Evolutionary conservation across 805 yeast genomes (phyloP), one percentile per base, ranked within the genome.

Genomic region (Ogataea pilisensis): DNA sequence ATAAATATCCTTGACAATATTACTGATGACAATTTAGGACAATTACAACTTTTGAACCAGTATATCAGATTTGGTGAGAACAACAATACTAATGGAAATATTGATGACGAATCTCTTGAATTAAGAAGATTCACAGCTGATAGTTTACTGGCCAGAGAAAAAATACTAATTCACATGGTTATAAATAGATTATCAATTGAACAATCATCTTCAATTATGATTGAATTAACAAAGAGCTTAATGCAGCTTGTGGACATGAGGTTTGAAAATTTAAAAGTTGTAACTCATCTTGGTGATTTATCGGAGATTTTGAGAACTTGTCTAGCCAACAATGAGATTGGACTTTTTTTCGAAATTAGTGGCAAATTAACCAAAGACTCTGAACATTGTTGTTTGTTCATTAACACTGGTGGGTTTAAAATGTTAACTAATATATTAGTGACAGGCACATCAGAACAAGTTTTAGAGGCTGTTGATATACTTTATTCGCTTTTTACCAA

Each of bases 31-130:
- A 21, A 25, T 16, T 31, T 43, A 12, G 49, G 45, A 12, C 48
- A 45, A 12, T 32, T 48, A 14, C 48, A 43, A 16, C 36, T 48
- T 14, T 25, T 48, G 16, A 29, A 41, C 26, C 45, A 48, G 25
- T 43, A 43, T 30, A 31, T 34, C n/a, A n/a, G n/a, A n/a, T n/a
- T n/a, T n/a, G n/a, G n/a, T n/a, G n/a, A n/a, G n/a, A n/a, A n/a
- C n/a, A n/a, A n/a, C n/a, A n/a, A n/a, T n/a, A n/a, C n/a, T 27
- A 5, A 27, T 27, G 5, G 14, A 8, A 13, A 27, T 9, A 14
- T 9, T 27, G 29, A 9, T 27, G 13, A 8, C 11, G 13, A 5
- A 27, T 5, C 8, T 9, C 9, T 9, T 9, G 14, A 27, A 27
- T 9, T 27, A 13, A 27, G 13, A 27, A 13, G 11, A 9, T 27